Percentiles rank a stretch among this genome's conserved stretches.
These are phyloP conservation scores for Leccinum uliginosum DNA, from an alignment of 768 basidiomycete species.

Conservation along the genomic window DNA sequence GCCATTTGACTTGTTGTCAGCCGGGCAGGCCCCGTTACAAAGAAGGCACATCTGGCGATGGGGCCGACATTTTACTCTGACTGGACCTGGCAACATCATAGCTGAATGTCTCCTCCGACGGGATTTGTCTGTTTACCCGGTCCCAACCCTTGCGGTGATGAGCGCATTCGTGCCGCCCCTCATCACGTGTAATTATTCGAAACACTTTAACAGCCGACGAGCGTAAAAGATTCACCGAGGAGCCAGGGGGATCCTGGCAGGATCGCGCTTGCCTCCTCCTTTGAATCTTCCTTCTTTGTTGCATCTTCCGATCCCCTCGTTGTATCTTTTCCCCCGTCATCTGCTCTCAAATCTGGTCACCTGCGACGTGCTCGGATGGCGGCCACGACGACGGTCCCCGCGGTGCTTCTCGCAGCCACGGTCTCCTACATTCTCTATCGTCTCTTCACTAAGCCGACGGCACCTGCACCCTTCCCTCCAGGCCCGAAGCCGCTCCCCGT, in stretches of 20 bases:
- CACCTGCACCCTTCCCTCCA: slow-evolving; percentile 48
- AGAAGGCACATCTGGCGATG: not conserved
- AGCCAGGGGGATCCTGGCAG: not conserved
- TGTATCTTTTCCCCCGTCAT: not conserved
- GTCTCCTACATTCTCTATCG: slow-evolving; percentile 18
- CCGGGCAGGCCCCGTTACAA: not conserved
- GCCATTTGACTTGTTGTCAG: not conserved
- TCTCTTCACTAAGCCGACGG: slow-evolving; percentile 9
- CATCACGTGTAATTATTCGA: not conserved
- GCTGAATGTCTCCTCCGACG: not conserved
- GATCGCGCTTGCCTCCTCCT: not conserved
- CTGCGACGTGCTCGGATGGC: slow-evolving; percentile 13
- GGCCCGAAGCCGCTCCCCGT: slow-evolving; percentile 65
- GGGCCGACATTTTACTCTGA: not conserved
- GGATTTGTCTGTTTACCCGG: not conserved
- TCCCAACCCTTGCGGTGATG: not conserved
- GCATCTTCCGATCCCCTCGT: slow-evolving; percentile 12
- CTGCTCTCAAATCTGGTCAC: not conserved
- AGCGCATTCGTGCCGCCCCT: not conserved
- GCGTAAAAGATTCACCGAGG: not conserved
- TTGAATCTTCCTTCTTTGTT: slow-evolving; percentile 20
- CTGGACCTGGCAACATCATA: not conserved
- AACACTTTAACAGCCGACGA: not conserved
- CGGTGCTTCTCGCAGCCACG: slow-evolving; percentile 17
- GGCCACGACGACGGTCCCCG: slow-evolving; percentile 7